Base-by-base conservation (phyloP, 148 eudicot species). In the Persicaria tinctoria region DNA sequence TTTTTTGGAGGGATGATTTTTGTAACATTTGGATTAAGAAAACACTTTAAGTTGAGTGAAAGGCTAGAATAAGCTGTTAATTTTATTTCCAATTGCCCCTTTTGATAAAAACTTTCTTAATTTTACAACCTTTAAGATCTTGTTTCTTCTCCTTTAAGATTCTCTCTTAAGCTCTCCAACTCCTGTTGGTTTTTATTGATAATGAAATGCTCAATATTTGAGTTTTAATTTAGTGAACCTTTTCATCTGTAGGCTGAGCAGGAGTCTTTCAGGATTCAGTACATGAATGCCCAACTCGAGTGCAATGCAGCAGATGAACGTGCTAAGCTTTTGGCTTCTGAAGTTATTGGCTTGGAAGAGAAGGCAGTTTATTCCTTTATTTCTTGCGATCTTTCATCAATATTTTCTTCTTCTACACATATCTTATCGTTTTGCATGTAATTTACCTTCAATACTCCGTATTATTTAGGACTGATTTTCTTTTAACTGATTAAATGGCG, bases 231-330 rank as follows among this genome's bases (percentile, higher is more conserved):
- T 78, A 51, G 57, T 76, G 76, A 74, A 79, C 79, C 82, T 69
- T 79, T 70, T 82, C 3, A 83, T 79, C 78, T 76, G 80, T 89
- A 95, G 99, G 91, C 79, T 82, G 96, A 95, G 84, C 92, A 92
- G 60, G 97, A 95, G 83, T 81, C 96, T 78, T 72, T 89, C 71
- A 86, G 82, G 87, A 82, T 76, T 69, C 97, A 95, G 84, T 90
- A 83, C 80, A 77, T 83, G 80, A 95, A 92, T 83, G 99, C 88
- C 47, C 97, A 86, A 80, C 78, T 95, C 66, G 99, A 95, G 83
- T 95, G 99, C 75, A 89, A 81, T 86, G 99, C 99, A 53, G 97
- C 99, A 75, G 99, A 95, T 85, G 97, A 95, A 76, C 99, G 99
- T 70, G 91, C 97, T 74, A 95, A 88, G 81, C 87, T 95, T 76